Evolutionary conservation across 2,329 filamentous ascomycete genomes (phyloP).

Genomic region (Aspergillus felis): DNA sequence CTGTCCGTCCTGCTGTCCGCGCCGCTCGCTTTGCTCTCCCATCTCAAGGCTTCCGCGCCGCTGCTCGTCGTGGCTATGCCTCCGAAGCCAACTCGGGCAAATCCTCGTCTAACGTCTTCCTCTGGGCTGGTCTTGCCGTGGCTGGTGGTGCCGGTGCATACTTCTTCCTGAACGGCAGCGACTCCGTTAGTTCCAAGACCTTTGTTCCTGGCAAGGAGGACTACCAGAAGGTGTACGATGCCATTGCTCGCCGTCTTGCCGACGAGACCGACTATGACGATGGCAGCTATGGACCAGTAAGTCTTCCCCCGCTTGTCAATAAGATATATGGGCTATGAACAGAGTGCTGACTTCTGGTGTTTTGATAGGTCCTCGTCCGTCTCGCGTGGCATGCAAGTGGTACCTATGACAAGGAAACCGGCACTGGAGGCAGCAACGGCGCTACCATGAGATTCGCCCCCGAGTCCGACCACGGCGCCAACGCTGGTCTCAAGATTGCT

Average conservation of each 20-base stretch:
- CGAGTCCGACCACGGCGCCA: constrained; percentile 86
- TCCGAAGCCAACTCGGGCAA: constrained; percentile 58
- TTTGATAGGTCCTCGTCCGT: constrained; percentile 64
- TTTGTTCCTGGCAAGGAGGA: constrained; percentile 77
- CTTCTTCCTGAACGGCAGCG: constrained; percentile 55
- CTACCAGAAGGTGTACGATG: constrained; percentile 94
- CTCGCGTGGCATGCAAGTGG: constrained; percentile 93
- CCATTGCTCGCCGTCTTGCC: constrained; percentile 72
- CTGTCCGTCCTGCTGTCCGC: constrained; percentile 43
- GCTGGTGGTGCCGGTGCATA: constrained; percentile 63
- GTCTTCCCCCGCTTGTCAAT: constrained; percentile 10
- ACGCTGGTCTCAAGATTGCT: constrained; percentile 80
- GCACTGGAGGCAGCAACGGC: constrained; percentile 90
- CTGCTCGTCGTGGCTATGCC: constrained; percentile 75
- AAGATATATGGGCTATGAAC: background rate
- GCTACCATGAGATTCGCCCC: constrained; percentile 95
- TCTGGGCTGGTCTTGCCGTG: constrained; percentile 58
- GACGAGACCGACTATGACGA: constrained; percentile 96
- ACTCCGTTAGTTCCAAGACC: constrained; percentile 39
- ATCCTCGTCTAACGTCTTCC: constrained; percentile 48
- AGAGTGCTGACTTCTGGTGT: constrained; percentile 1
- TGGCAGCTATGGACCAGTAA: constrained; percentile 83
- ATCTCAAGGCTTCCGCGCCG: constrained; percentile 67
- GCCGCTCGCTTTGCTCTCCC: constrained; percentile 56
- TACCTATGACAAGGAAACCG: constrained; percentile 83